Evolutionary conservation across 352 stramenopile species (phyloP), one percentile per base, ranked within the genome.

Genomic region (Pythium volutum): DNA sequence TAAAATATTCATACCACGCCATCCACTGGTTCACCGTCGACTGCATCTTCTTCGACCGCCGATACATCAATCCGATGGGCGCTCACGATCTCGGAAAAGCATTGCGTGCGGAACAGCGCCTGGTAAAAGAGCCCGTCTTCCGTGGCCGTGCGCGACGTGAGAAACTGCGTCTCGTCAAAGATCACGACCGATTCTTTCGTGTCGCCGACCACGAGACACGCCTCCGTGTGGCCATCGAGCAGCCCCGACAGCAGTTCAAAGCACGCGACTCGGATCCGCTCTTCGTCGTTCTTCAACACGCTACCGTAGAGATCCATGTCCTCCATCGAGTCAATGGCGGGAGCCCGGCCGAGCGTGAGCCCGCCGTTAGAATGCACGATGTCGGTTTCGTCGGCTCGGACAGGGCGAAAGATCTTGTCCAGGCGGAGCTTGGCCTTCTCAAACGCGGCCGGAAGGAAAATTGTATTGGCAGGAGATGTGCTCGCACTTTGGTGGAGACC

Each of bases 171-270:
- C 66, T 94, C 85, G 48, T 94, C 85, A 48, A 94, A 94, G 52
- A 94, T 94, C 38, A 94, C 84, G 20, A 94, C 85, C 4, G 83
- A 94, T 63, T 94, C 85, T 41, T 87, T 90, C 42, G 83, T 90
- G 64, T 94, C 85, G 41, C 85, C 85, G 39, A 94, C 85, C 34
- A 92, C 81, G 9, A 94, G 71, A 26, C 82, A 90, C 15, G 83
- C 79, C 64, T 83, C 84, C 26, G 79, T 88, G 62, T 94, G 83
- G 29, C 76, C 77, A 15, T 71, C 69, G 48, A 94, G 68, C 26
- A 94, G 59, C 26, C 76, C 69, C 0, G 71, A 79, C 23, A 94
- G 83, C 20, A 92, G 67, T 33, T 91, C 80, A 23, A 88, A 77
- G 51, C 81, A 94, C 23, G 89, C 75, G 4, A 67, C 67, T 6